Evolutionary conservation across 2,329 filamentous ascomycete genomes (phyloP).

Genomic region (Cryphonectria carpinicola): DNA sequence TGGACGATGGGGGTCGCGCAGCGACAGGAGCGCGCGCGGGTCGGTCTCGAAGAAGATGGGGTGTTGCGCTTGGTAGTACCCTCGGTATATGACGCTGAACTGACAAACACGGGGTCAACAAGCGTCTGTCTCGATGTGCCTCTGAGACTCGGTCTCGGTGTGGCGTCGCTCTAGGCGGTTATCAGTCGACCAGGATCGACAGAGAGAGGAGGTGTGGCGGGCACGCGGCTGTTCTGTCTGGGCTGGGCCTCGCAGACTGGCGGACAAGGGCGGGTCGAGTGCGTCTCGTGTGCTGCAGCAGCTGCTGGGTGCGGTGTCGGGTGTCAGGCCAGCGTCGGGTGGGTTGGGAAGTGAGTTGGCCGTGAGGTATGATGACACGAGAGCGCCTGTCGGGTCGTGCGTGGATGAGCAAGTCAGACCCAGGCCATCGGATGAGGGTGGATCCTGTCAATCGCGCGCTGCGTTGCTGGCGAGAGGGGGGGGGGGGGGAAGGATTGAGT

Average conservation of each 20-base stretch:
- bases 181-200: constrained; percentile 12
- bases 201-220: constrained; percentile 4
- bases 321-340: constrained; percentile 1
- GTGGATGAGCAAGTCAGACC: constrained; percentile 2
- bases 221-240: not conserved
- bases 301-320: not conserved
- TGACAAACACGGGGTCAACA: constrained; percentile 7
- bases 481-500: not conserved
- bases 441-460: not conserved
- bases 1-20: constrained; percentile 40
- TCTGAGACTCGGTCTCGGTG: constrained; percentile 3
- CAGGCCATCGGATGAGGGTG: constrained; percentile 4
- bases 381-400: constrained; percentile 3
- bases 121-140: constrained; percentile 7
- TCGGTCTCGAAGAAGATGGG: constrained; percentile 15
- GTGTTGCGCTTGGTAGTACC: not conserved
- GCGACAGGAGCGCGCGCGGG: constrained; percentile 39
- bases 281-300: not conserved
- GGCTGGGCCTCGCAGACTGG: not conserved
- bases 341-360: not conserved
- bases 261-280: not conserved
- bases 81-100: not conserved
- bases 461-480: not conserved
- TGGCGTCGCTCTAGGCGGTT: constrained; percentile 22
- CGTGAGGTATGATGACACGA: not conserved